Base-by-base conservation (phyloP, 2,329 filamentous ascomycete species). In the Monascus ruber region DNA sequence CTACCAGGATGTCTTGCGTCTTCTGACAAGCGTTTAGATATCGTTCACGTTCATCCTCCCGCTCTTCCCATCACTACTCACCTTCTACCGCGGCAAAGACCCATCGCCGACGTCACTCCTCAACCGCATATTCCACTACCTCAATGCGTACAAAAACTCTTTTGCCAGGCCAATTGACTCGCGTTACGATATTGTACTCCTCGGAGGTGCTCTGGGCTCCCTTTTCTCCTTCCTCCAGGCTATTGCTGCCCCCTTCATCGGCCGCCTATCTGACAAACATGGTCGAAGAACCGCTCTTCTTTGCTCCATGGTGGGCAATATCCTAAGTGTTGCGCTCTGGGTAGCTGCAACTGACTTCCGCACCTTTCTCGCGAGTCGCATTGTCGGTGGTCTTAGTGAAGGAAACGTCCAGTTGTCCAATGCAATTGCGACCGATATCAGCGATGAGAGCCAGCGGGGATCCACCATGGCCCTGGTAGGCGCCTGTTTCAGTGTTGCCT, bases 1-100 rank as follows among this genome's bases (percentile, higher is more conserved):
- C 24, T 11, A 25, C 5, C 11, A 41, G 33, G 40, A 24, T 37
- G 29, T 40, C 42, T n/a, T 35, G 10, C 31, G 25, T n/a, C 27
- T 33, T 17, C 34, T 42, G 26, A 17, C 17, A 17, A 17, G 17
- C 17, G 8, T 29, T 39, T 50, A 95, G 89, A 85, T 96, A 55
- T 95, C 89, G 40, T 98, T 98, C 63, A 98, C 91, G 26, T 95
- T 98, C 60, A 96, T 96, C 58, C 81, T 98, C 6, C 91, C 91
- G 0, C 77, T 98, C 29, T 98, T 96, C 60, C 91, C 88, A 5
- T 88, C 87, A 42, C 81, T 98, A 34, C 82, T 96, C 63, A 83
- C 93, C 54, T 96, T 95, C 74, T 98, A 96, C 69, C 85, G 86
- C 65, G 81, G 85, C 58, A 78, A 80, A 63, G 88, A 95, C 40